Base-by-base conservation (phyloP, 2,329 filamentous ascomycete species). In the Daldinia eschscholtzii region DNA sequence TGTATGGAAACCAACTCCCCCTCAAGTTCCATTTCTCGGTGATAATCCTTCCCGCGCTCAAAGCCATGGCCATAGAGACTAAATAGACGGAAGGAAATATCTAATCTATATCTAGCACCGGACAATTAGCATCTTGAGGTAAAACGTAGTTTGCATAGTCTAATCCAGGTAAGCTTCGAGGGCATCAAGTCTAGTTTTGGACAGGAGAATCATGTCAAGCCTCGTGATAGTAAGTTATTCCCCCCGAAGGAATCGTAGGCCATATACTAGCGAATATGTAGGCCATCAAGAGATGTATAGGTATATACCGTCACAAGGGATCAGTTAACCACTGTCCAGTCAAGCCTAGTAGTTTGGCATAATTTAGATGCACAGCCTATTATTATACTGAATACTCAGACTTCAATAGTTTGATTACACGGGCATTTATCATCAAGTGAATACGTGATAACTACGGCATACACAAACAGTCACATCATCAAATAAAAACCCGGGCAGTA, bases 381-480 rank as follows among this genome's bases (percentile, higher is more conserved):
- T 20, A 55, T 37, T 3, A 3, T 2, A 18, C n/a, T 20, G 10
- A n/a, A 28, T n/a, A 26, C 13, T n/a, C 9, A 6, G 20, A n/a
- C 33, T 30, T 12, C 9, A 39, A 26, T 30, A 23, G 6, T 20
- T 15, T 39, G 20, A 20, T 15, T 26, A 12, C 12, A 7, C 7
- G 18, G 50, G 13, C 9, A 23, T 55, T 7, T 30, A 15, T 42
- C 6, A 6, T 30, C 23, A 37, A 4, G 15, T 7, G 6, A 57
- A 9, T 42, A 26, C 13, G 15, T 12, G 37, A 57, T 15, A 30
- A 26, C 37, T 30, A 57, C 53, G 20, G 23, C 28, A 6, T 28
- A 26, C 33, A 42, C 6, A 57, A 57, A 37, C 20, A 42, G 15
- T 57, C 53, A 41, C 35, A 20, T 42, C n/a, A 52, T 30, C 33